Percentiles rank a stretch among this genome's conserved stretches.
These are phyloP conservation scores for Umbelopsis sp. DNA, from an alignment of 371 early-diverging fungal genomes.

Conservation along the genomic window DNA sequence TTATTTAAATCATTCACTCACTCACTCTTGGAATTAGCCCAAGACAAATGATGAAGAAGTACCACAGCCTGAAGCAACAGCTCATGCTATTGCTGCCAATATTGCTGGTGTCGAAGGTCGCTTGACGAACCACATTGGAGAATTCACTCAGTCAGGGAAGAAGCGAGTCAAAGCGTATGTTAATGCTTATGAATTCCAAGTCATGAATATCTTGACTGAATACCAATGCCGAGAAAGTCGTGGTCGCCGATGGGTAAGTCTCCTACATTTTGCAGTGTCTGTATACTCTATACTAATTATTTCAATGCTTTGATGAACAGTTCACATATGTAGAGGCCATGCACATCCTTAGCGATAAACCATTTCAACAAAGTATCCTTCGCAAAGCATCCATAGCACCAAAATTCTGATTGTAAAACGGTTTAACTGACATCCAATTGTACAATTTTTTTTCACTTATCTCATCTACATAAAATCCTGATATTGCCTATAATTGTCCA, in stretches of 20 bases:
- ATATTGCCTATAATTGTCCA: no score
- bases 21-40: not conserved
- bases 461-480: no score
- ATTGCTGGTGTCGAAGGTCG: constrained; percentile 8
- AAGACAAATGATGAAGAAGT: not conserved
- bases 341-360: not conserved
- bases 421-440: no score
- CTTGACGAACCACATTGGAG: constrained; percentile 5
- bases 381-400: constrained; percentile 2
- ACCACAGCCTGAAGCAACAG: not conserved
- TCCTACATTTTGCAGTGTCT: not conserved
- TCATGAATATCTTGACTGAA: not conserved
- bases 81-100: not conserved
- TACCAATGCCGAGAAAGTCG: not conserved
- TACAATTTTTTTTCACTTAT: no score
- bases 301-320: not conserved
- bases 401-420: not conserved
- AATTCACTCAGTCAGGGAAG: constrained; percentile 9
- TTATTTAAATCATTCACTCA: no score
- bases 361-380: constrained; percentile 9
- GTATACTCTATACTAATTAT: not conserved
- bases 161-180: constrained; percentile 9
- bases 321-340: constrained; percentile 15
- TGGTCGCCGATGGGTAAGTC: constrained; percentile 12
- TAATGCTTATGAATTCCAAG: constrained; percentile 9